phyloP scores from a whole-genome alignment of 2,329 filamentous ascomycete species.

The Aureobasidium lini region DNA sequence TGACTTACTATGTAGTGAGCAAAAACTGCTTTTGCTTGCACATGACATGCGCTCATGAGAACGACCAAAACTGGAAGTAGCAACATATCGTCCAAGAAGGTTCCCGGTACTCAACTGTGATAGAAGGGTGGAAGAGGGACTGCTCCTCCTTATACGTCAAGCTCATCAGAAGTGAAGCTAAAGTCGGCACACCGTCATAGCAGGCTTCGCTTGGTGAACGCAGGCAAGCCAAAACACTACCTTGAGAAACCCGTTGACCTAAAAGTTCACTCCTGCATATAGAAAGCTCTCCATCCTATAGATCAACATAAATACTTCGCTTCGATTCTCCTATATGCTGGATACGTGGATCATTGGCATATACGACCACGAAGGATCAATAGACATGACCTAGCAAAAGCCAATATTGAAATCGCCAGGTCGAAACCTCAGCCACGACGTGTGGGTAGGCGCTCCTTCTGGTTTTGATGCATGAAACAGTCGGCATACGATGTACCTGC shows the following conservation, averaged over 20 bases:
- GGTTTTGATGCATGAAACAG: neutral
- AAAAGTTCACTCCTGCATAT: neutral
- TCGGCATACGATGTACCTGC: neutral
- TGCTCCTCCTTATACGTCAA: neutral
- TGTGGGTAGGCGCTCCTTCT: too few species aligned
- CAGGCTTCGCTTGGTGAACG: neutral
- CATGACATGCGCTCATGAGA: neutral
- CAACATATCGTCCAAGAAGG: neutral
- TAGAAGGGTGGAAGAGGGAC: neutral
- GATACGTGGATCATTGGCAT: neutral
- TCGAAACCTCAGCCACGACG: neutral
- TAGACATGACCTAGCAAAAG: neutral
- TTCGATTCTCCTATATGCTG: neutral
- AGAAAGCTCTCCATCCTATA: neutral
- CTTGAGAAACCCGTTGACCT: neutral
- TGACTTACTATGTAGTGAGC: constrained; percentile 1
- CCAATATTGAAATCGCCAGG: neutral
- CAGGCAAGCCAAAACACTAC: neutral
- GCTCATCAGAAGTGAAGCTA: neutral
- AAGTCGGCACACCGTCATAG: neutral
- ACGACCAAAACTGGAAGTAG: neutral
- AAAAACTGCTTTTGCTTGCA: constrained; percentile 8
- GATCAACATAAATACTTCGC: neutral
- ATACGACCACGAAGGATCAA: neutral
- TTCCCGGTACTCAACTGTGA: neutral